Evolutionary conservation across 495 filamentous ascomycete species (phyloP), one percentile per base, ranked within the genome.

Genomic region (Talaromyces wortmannii): DNA sequence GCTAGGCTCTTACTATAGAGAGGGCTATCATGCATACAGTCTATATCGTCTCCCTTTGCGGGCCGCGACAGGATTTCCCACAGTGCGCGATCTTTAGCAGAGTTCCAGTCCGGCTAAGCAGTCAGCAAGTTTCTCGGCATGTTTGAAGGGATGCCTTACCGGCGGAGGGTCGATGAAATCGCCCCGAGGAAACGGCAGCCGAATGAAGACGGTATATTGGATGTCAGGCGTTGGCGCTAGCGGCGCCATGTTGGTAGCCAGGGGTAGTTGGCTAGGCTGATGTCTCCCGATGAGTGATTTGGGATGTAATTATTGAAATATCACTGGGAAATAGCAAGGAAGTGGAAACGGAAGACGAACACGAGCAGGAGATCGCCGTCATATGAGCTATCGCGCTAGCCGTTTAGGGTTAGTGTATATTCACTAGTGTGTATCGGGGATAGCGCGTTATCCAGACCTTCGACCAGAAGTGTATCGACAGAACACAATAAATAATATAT

Each of bases 131-230:
- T 32, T 31, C 13, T 43, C n/a, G 40, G 13, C 7, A 40, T 53
- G 31, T 16, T 7, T 17, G 53, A 31, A 50, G 54, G 48, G 42
- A 18, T 55, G 30, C 66, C 81, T 62, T 78, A 92, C 92, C 48
- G 85, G 84, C 7, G 89, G 88, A 45, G 95, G 94, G 70, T 98
- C 94, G 36, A 90, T 79, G 73, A 97, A 98, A 49, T 88, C 84
- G 16, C 87, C 85, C 55, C 94, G 81, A 13, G 87, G 81, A 67
- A 97, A 95, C 8, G 94, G 94, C 12, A 97, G 78, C 10, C 92
- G 83, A 50, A 98, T 81, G 60, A 96, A 88, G 55, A 92, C 86
- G 29, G 89, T 92, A 60, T 53, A 53, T 13, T 40, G 36, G 36
- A 40, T 13, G 36, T 40, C 36, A 13, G 36, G 36, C 8, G 36